Evolutionary conservation across 2,329 filamentous ascomycete species (phyloP).

Genomic region (Aspergillus vadensis): DNA sequence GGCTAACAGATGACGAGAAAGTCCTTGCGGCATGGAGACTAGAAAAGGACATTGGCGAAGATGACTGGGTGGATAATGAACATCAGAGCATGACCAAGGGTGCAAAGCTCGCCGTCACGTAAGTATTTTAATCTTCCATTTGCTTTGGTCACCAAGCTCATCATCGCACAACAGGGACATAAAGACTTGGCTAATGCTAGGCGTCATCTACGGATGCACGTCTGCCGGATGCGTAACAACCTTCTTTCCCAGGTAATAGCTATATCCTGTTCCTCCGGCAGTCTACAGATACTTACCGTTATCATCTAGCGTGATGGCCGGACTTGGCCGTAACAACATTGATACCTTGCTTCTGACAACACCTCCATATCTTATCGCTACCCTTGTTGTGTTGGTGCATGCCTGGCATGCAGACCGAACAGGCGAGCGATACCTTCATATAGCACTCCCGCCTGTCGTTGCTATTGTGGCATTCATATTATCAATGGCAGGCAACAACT

Average conservation of each 20-base stretch:
- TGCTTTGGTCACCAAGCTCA: not conserved
- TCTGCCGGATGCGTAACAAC: not conserved
- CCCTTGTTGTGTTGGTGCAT: not conserved
- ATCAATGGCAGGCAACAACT: not conserved
- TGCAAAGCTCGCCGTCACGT: not conserved
- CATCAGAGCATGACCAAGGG: conserved; percentile 55
- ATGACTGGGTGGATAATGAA: conserved; percentile 52
- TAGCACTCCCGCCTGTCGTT: not conserved
- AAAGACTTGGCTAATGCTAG: not conserved
- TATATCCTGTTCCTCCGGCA: no score
- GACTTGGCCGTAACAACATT: not conserved
- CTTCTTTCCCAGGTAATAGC: not conserved
- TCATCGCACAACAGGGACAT: not conserved
- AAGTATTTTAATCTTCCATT: not conserved
- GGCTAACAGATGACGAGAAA: conserved; percentile 47
- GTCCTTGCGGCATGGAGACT: conserved; percentile 57
- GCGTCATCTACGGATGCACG: not conserved
- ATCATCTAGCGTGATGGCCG: not conserved
- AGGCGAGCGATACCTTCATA: not conserved
- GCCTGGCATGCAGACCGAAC: not conserved
- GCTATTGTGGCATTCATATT: not conserved
- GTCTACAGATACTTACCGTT: no score
- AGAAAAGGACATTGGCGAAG: conserved; percentile 60
- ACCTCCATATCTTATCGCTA: conserved; percentile 2
- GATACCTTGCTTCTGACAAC: conserved; percentile 2